Conservation (phyloP, 164 flowering plant genomes). For the Cinnamomum chago region DNA sequence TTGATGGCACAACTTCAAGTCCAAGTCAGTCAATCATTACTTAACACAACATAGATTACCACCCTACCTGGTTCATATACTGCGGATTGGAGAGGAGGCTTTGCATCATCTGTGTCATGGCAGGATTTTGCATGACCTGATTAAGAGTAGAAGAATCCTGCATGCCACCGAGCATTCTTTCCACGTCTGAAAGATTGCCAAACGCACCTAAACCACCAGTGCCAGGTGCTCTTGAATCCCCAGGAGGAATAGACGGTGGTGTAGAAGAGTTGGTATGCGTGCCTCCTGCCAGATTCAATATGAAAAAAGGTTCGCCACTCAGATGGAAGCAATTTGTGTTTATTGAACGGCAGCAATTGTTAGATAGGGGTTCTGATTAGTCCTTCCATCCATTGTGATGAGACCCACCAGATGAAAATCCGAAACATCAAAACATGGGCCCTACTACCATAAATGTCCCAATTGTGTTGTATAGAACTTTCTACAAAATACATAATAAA, state of each 20-base stretch:
- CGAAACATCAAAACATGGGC: too few species aligned
- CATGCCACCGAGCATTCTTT: conserved; percentile 42
- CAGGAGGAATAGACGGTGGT: conserved; percentile 38
- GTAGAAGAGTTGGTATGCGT: conserved; percentile 46
- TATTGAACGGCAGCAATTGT: too few species aligned
- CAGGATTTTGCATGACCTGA: conserved; percentile 86
- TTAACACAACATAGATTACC: neutral
- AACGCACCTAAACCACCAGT: conserved; percentile 62
- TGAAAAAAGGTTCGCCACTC: neutral
- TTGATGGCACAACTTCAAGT: neutral
- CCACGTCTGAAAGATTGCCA: conserved; percentile 57
- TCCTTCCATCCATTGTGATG: too few species aligned
- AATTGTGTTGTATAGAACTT: too few species aligned
- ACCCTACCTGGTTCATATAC: conserved; percentile 52
- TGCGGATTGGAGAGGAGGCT: conserved; percentile 56
- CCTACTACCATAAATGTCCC: too few species aligned
- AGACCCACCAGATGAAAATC: too few species aligned
- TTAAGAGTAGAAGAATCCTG: conserved; percentile 48
- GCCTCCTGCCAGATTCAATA: conserved; percentile 33
- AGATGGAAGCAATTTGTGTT: too few species aligned
- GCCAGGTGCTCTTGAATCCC: conserved; percentile 48
- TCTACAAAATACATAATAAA: too few species aligned
- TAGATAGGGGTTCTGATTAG: too few species aligned
- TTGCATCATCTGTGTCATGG: conserved; percentile 84
- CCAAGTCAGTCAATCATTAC: neutral